A percentile compares a stretch with the other conserved stretches of the same genome.
phyloP scores from a whole-genome alignment of 345 rosid species.

The Gossypium stocksii region DNA sequence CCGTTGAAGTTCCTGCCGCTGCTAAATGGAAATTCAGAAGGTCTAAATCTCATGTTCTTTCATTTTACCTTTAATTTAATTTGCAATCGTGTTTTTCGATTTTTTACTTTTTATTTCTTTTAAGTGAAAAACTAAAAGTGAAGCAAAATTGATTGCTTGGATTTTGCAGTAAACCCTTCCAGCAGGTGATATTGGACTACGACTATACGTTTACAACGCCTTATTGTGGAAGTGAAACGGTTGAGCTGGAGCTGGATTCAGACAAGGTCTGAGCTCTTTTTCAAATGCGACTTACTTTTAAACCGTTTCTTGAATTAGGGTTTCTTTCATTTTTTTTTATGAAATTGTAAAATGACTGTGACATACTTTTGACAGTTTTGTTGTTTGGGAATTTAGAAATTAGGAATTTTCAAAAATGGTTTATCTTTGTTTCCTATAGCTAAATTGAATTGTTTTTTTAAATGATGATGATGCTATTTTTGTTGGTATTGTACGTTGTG shows the following conservation, averaged over 20 bases:
- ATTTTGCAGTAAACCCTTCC: conserved; percentile 73
- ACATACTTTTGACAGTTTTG: background rate
- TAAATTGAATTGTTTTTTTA: background rate
- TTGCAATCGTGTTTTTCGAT: background rate
- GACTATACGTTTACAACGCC: conserved; percentile 98
- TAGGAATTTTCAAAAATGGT: background rate
- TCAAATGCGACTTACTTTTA: background rate
- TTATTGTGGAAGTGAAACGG: conserved; percentile 68
- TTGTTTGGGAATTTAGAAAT: conserved; percentile 1
- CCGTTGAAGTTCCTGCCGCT: conserved; percentile 98
- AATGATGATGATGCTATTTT: conserved; percentile 1
- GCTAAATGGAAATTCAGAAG: conserved; percentile 94
- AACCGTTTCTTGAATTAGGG: background rate
- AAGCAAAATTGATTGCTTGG: background rate
- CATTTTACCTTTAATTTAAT: background rate
- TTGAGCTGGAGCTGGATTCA: conserved; percentile 39
- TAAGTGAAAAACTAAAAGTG: background rate
- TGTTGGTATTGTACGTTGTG: conserved; percentile 9
- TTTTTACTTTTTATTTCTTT: background rate
- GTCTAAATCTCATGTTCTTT: conserved; percentile 21
- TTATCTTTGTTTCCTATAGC: background rate
- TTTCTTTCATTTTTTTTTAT: conserved; percentile 1
- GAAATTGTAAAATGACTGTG: background rate
- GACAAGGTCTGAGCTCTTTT: conserved; percentile 34
- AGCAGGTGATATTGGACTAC: conserved; percentile 92